Evolutionary conservation across 352 stramenopile genomes (phyloP), one percentile per base, ranked within the genome.

Genomic region (Peronosclerospora sorghi): DNA sequence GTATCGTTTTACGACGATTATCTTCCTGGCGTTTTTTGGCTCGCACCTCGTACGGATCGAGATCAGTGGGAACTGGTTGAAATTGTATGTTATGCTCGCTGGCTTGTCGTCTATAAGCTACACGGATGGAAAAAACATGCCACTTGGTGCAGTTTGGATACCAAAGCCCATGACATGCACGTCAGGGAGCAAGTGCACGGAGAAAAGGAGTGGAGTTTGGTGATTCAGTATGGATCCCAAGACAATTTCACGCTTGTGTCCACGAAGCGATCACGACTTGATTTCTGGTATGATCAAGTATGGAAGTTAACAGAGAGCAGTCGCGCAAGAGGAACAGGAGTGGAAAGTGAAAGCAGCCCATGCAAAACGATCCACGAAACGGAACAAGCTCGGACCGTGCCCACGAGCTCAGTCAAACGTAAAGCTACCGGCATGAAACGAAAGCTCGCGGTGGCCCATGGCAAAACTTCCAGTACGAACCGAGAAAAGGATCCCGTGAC

Each of bases 251-350:
- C 45, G 4, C 35, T 78, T 0, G 52, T 73, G 41, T 68, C 66
- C 2, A 67, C 63, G 34, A 69, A 68, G 28, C 44, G 67, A 35
- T 62, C 61, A 18, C 62, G 67, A 47, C 67, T 79, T 24, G 67
- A 79, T 20, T 79, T 67, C 38, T 79, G 64, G 67, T 79, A 62
- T 54, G 67, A 79, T 53, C 61, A 75, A 58, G 55, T 79, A 20
- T 70, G 49, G 23, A 73, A 71, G 30, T 40, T 45, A 18, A 41
- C 75, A 18, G 55, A 67, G 32, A 53, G 27, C 37, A 54, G 51
- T 35, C 32, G 47, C 18, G 23, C 44, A 42, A 28, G n/a, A 29
- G 32, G 35, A 23, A 45, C 26, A 37, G 40, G 51, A 41, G 26
- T 14, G n/a, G 49, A 49, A 35, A 48, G 43, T 27, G 55, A 62